Evolutionary conservation across 176 grass and related monocot species (phyloP), one percentile per base, ranked within the genome.

Genomic region (Eleusine coracana): DNA sequence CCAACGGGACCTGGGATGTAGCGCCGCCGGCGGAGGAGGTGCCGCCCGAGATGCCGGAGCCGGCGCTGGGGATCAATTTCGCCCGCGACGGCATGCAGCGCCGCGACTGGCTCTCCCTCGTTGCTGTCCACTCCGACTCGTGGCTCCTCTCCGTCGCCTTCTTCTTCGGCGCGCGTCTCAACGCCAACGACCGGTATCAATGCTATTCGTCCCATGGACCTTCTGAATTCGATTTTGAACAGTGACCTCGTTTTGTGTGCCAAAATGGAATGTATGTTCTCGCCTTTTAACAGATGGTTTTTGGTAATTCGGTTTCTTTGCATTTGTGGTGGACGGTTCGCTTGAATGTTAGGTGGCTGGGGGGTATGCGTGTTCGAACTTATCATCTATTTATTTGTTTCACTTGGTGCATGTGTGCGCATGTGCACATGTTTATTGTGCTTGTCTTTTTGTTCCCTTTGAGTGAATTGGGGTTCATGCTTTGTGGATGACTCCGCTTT

Each of bases 61-160:
- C 92, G 71, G 92, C 92, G 31, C 86, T 94, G 4, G 92, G 92
- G 64, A 94, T 94, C 83, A 94, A 94, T 71, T 94, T 94, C 86
- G 92, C 92, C 5, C 89, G 92, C 41, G 89, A 94, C 66, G 92
- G 92, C 59, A 94, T 94, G 92, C 63, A 88, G 21, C 92, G 88
- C 70, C 80, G 80, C 34, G 92, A 94, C 76, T 94, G 92, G 92
- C 88, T 94, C 23, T 91, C 92, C 15, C 92, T 94, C 76, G 88
- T 94, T 70, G 92, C 92, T 4, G 88, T 91, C 23, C 92, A 94
- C 86, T 90, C 88, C 52, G 92, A 94, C 34, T 94, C 92, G n/a
- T 94, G 92, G 92, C 92, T 94, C 49, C 76, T 94, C 50, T 88
- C 92, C 41, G 92, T 94, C 48, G 86, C 92, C 17, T 94, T 94